Conservation (phyloP, 345 rosid species). For the Aquilaria malaccensis region DNA sequence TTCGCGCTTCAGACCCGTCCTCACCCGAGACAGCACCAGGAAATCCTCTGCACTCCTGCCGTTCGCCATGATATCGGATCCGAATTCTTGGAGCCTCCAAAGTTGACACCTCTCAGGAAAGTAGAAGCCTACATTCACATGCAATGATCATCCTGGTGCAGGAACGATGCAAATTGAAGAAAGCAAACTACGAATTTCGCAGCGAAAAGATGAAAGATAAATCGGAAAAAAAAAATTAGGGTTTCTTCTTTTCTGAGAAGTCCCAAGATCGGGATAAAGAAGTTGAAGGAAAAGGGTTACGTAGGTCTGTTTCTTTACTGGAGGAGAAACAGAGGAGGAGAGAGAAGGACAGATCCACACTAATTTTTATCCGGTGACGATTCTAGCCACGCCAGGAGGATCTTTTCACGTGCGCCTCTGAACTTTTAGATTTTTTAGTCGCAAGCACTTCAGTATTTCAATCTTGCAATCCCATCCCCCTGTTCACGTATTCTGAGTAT, state of each 20-base stretch:
- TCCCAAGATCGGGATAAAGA: neutral
- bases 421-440: neutral
- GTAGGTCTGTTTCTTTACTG: conserved; percentile 18
- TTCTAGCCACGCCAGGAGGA: conserved; percentile 7
- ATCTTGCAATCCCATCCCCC: no score
- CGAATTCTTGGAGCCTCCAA: neutral
- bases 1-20: conserved; percentile 80
- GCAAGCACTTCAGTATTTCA: neutral
- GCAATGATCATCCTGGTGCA: neutral
- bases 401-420: neutral
- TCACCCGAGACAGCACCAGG: conserved; percentile 46
- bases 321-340: conserved; percentile 6
- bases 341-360: conserved; percentile 8
- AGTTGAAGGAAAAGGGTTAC: neutral
- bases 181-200: neutral
- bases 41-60: conserved; percentile 46
- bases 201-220: neutral
- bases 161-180: neutral
- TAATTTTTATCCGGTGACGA: conserved; percentile 1
- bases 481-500: neutral
- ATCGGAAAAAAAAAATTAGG: conserved; percentile 12
- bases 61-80: conserved; percentile 39
- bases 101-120: neutral
- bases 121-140: neutral
- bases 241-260: conserved; percentile 15